A percentile compares a stretch with the other conserved stretches of the same genome.
Evolutionary conservation across 768 basidiomycete genomes (phyloP).

Genomic region (Serpula lacrymans): DNA sequence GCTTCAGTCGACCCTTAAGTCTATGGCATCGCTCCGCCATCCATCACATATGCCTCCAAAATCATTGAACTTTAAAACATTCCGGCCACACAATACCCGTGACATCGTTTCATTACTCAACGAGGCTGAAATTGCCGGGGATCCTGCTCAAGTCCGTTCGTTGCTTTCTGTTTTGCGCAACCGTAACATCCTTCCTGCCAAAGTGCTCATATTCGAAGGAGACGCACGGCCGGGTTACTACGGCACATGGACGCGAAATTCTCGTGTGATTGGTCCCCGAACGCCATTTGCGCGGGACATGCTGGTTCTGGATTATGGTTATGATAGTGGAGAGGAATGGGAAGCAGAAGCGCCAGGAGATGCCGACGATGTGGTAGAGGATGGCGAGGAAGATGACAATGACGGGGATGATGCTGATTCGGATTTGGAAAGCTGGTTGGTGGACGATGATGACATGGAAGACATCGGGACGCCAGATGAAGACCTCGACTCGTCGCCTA

Average conservation of each 20-base stretch:
- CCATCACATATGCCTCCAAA: constrained; percentile 17
- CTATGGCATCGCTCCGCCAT: constrained; percentile 28
- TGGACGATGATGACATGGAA: constrained; percentile 72
- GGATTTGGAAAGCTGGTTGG: constrained; percentile 39
- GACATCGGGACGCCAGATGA: constrained; percentile 41
- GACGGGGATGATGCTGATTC: constrained; percentile 50
- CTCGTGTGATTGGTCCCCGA: constrained; percentile 75
- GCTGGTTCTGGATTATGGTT: constrained; percentile 78
- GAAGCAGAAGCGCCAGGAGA: constrained; percentile 78
- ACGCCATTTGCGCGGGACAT: constrained; percentile 79
- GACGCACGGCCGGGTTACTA: constrained; percentile 91
- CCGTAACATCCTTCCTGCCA: constrained; percentile 62
- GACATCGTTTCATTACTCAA: constrained; percentile 59
- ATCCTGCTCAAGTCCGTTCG: constrained; percentile 64
- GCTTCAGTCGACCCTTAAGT: constrained; percentile 3
- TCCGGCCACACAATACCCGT: constrained; percentile 37
- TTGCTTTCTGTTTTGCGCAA: constrained; percentile 61
- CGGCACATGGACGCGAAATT: constrained; percentile 90
- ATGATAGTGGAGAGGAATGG: constrained; percentile 97
- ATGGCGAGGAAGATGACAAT: constrained; percentile 62
- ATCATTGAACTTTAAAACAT: constrained; percentile 23
- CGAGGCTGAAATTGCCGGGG: constrained; percentile 76
- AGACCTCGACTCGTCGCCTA: constrained; percentile 33
- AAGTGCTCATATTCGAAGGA: constrained; percentile 78
- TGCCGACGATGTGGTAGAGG: constrained; percentile 69